Evolutionary conservation across 148 eudicot species (phyloP), one percentile per base, ranked within the genome.

Genomic region (Camellia sinensis): DNA sequence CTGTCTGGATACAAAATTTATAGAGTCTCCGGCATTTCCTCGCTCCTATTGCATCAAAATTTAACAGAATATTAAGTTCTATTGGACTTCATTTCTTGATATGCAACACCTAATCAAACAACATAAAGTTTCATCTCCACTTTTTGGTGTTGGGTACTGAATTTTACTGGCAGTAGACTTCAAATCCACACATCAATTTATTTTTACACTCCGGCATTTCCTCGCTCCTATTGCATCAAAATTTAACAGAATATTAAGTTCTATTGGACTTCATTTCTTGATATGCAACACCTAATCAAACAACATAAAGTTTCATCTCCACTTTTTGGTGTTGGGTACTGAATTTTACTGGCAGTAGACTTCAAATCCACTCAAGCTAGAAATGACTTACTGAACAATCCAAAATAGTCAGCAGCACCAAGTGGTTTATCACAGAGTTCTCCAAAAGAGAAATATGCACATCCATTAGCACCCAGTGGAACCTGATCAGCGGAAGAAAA

Each of bases 361-460:
- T 3, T 56, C 53, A 22, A 29, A 29, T 67, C 61, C 43, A 69
- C 37, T 76, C 76, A 69, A 74, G 40, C 17, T 18, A 66, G 59
- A 66, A 52, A 44, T 74, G 71, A 80, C 98, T 90, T 93, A 95
- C 97, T 91, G 85, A 86, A 95, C 76, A 95, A 84, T 73, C 96
- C 98, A 78, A 91, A 90, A 81, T 93, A 95, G 85, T 95, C 96
- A 53, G 98, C 98, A 18, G 97, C 98, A 54, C 98, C 97, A 86
- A 95, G 92, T 75, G 97, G 98, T 79, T 85, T 90, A 86, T 95
- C 97, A 74, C 97, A 95, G 19, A 95, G 90, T 69, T 95, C 96
- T 70, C 90, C 94, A 69, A 95, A 95, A 60, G 90, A 85, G 79
- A 95, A 93, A 86, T 90, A 93, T 11, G 97, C 97, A 77, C 97